Percentiles rank a stretch among this genome's conserved stretches.
phyloP scores from a whole-genome alignment of 2,329 filamentous ascomycete genomes.

The Taxawa tesnikishii region DNA sequence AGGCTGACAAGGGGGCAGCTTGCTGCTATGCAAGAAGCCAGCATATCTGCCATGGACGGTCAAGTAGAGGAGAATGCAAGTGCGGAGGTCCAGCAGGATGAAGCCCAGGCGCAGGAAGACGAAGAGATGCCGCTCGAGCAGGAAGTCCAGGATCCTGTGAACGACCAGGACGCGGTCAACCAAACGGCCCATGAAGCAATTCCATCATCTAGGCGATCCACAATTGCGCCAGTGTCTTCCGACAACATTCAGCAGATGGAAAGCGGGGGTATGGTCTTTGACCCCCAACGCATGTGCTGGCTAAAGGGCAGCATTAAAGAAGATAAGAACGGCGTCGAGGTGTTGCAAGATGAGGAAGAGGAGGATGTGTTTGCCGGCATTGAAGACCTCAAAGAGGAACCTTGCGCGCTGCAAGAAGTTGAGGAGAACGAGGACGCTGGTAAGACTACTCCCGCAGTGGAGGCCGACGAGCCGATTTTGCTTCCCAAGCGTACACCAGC shows the following conservation, averaged over 20 bases:
- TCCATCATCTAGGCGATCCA: background rate
- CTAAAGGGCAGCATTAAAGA: constrained; percentile 50
- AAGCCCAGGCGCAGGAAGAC: constrained; percentile 11
- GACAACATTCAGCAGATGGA: background rate
- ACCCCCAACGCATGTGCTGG: constrained; percentile 96
- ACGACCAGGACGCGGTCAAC: background rate
- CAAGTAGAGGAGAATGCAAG: too few species aligned
- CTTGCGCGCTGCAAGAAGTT: constrained; percentile 10
- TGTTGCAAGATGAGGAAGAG: constrained; percentile 54
- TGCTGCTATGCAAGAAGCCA: too few species aligned
- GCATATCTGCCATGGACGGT: too few species aligned
- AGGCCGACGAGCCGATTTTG: constrained; percentile 11
- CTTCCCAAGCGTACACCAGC: constrained; percentile 11
- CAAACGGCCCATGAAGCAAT: background rate
- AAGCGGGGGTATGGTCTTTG: constrained; percentile 88
- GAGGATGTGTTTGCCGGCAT: constrained; percentile 90
- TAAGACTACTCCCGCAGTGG: constrained; percentile 2
- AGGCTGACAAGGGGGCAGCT: too few species aligned
- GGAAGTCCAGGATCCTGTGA: too few species aligned
- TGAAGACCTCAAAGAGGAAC: constrained; percentile 88
- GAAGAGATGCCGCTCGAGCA: constrained; percentile 8
- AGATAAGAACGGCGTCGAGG: too few species aligned
- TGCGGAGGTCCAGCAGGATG: too few species aligned
- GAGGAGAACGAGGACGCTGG: constrained; percentile 1
- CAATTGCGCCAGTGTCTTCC: constrained; percentile 1